Evolutionary conservation across 257 asterid species (phyloP).

Genomic region (Misopates orontium): DNA sequence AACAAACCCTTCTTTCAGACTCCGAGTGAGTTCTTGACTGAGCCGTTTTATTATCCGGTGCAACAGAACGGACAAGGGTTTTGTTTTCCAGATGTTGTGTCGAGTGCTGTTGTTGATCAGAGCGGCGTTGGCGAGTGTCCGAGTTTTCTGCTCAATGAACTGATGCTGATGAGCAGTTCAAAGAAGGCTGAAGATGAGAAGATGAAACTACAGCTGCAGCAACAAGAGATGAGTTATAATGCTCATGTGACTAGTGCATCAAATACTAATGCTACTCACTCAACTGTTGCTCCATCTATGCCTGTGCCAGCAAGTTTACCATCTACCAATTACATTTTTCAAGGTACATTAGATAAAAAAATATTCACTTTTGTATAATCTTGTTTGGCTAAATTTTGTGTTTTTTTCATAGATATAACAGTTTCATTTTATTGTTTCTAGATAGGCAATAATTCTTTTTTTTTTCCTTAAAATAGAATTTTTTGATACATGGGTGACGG

Average conservation of each 20-base stretch:
- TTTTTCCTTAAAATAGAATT: too few species aligned
- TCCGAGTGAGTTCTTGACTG: constrained; percentile 41
- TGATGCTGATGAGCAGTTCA: constrained; percentile 47
- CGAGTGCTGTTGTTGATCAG: constrained; percentile 22
- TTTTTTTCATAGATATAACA: too few species aligned
- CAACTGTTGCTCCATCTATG: constrained; percentile 25
- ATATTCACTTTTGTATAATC: background rate
- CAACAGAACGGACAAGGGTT: constrained; percentile 49
- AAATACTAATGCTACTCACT: background rate
- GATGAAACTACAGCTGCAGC: constrained; percentile 41
- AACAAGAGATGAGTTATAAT: constrained; percentile 28
- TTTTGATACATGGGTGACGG: too few species aligned
- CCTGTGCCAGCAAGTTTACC: constrained; percentile 21
- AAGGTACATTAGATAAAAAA: constrained; percentile 34
- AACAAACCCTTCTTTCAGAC: constrained; percentile 56
- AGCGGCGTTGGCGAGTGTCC: constrained; percentile 28
- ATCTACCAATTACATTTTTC: constrained; percentile 31
- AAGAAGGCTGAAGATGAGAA: constrained; percentile 45
- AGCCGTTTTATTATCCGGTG: constrained; percentile 52
- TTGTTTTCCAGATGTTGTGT: constrained; percentile 45
- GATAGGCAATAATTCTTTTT: too few species aligned
- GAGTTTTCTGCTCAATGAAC: constrained; percentile 44
- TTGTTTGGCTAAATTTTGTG: too few species aligned
- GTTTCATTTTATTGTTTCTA: too few species aligned
- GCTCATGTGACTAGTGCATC: too few species aligned